Evolutionary conservation across 495 filamentous ascomycete genomes (phyloP), one percentile per base, ranked within the genome.

Genomic region (Terfezia claveryi): DNA sequence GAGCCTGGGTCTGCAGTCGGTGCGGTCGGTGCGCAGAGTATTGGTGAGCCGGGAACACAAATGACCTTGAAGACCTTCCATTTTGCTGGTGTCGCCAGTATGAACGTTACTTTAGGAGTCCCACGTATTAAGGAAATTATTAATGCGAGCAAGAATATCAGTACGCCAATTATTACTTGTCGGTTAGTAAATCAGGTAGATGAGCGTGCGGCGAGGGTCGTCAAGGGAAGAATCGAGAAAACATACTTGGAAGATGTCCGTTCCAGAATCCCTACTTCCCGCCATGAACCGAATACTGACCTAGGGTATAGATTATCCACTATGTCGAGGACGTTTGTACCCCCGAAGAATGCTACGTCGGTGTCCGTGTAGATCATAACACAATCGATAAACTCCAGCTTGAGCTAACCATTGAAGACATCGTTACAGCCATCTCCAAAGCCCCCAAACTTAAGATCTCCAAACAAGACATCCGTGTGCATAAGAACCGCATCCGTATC

Each of bases 21-120:
- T 55, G 92, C 91, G 10, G 85, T 96, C 37, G 91, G 89, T 60
- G 92, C 92, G 12, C 92, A 98, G 68, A 94, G 87, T 36, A 96
- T 98, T 63, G 91, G 92, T 65, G 92, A 98, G 64, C 91, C 92
- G 0, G 91, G 92, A 66, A 98, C 92, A 4, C 92, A 98, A 68
- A 98, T 98, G 92, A 98, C 91, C 2, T 72, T 98, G 62, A 96
- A 96, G 71, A 98, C 91, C 67, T 98, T 98, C 80, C 91, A 98
- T 81, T 98, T 98, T 71, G 91, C 91, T 63, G 91, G 91, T 82
- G 92, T 98, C 58, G 92, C 89, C 23, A 87, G 87, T 63, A 95
- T 98, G 89, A 92, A 84, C 74, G 91, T 96, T 62, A 98, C 92
- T 0, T 85, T 94, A 65, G 91, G 91, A 81, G 91, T 98, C 2